phyloP scores from a whole-genome alignment of 2,329 filamentous ascomycete genomes.

The Raffaelea arxii region DNA sequence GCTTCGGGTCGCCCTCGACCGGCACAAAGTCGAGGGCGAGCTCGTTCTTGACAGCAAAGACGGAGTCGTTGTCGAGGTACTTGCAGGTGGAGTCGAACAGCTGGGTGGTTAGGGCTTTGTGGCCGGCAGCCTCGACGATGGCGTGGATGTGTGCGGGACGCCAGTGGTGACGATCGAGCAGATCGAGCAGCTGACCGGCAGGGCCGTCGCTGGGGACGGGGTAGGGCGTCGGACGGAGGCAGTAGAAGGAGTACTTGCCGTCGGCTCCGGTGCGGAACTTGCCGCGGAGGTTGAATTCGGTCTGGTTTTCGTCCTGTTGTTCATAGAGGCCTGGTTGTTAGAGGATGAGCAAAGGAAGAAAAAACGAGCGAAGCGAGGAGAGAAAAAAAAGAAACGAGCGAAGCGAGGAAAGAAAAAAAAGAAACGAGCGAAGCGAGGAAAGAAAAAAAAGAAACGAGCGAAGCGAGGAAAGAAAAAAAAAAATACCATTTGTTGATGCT shows the following conservation, averaged over 20 bases:
- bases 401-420: background rate
- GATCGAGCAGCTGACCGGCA: slow-evolving; percentile 20
- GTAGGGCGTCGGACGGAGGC: slow-evolving; percentile 49
- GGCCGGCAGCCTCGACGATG: slow-evolving; percentile 37
- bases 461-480: too few relatives aligned
- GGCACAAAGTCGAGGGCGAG: slow-evolving; percentile 20
- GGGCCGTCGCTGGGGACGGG: slow-evolving; percentile 30
- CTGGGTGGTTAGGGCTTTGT: slow-evolving; percentile 55
- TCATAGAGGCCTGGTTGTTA: slow-evolving; percentile 36
- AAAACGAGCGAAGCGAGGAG: background rate
- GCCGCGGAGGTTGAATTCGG: slow-evolving; percentile 65
- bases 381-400: background rate
- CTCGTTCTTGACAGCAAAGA: slow-evolving; percentile 26
- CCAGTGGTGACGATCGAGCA: slow-evolving; percentile 25
- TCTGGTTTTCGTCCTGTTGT: slow-evolving; percentile 38
- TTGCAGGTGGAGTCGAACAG: slow-evolving; percentile 49
- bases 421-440: background rate
- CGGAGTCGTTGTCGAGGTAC: slow-evolving; percentile 33
- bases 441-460: slow-evolving; percentile 26
- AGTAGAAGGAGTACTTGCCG: slow-evolving; percentile 54
- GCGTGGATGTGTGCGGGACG: slow-evolving; percentile 29
- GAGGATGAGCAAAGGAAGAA: slow-evolving; percentile 20
- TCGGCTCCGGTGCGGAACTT: slow-evolving; percentile 58
- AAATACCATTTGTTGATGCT: background rate
- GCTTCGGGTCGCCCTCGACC: background rate